Percentiles rank a stretch among this genome's conserved stretches.
Conservation (phyloP, 176 grass and related monocot genomes). For the Themeda triandra region DNA sequence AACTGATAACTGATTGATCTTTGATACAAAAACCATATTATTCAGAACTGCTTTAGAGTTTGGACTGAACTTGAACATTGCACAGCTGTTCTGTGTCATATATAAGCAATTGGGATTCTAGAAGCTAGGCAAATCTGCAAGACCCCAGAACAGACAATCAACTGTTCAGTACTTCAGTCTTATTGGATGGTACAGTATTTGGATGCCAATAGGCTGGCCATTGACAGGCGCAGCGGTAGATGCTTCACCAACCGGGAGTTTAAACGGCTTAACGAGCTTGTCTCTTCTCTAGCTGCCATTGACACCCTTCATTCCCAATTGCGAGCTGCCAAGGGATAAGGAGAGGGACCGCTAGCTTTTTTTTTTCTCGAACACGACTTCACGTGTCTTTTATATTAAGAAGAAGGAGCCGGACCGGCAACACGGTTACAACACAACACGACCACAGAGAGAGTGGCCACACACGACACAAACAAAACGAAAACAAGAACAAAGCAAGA, state of each 20-base stretch:
- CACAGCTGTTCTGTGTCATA: neutral
- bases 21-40: neutral
- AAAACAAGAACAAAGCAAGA: too few relatives aligned
- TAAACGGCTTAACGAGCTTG: conserved; percentile 31
- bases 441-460: too few relatives aligned
- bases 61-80: neutral
- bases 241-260: conserved; percentile 20
- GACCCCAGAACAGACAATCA: neutral
- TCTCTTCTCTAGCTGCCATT: neutral
- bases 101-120: neutral
- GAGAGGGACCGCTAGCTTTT: neutral
- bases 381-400: too few relatives aligned
- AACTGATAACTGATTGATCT: neutral
- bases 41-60: neutral
- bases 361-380: too few relatives aligned
- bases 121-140: neutral
- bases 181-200: neutral
- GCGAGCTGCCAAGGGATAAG: neutral
- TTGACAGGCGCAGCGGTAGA: conserved; percentile 21
- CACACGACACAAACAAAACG: too few relatives aligned
- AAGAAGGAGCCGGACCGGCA: too few relatives aligned
- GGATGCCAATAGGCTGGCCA: conserved; percentile 2
- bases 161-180: neutral
- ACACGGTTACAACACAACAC: too few relatives aligned
- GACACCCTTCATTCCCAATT: neutral